phyloP scores from a whole-genome alignment of 805 yeast genomes.

The Middelhovenomyces tepae region DNA sequence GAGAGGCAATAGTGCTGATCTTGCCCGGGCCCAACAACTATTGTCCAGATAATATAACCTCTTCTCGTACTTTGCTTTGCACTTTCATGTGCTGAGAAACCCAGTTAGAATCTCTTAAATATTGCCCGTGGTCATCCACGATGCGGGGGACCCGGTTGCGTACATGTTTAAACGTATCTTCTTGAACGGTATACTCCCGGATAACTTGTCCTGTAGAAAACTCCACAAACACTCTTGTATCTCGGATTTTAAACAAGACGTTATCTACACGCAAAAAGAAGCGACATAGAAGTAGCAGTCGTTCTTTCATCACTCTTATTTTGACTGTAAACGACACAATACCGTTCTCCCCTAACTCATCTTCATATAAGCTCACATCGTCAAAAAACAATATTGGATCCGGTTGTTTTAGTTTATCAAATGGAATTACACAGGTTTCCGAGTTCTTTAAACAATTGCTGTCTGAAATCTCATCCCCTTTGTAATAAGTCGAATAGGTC shows the following conservation, averaged over 20 bases:
- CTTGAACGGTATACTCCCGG: constrained; percentile 70
- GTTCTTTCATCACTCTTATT: constrained; percentile 79
- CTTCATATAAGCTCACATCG: constrained; percentile 83
- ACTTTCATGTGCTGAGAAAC: constrained; percentile 55
- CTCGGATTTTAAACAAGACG: constrained; percentile 75
- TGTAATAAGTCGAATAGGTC: constrained; percentile 83
- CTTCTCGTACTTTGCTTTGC: constrained; percentile 30
- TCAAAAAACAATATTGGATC: constrained; percentile 88
- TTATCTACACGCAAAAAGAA: constrained; percentile 85
- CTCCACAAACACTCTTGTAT: constrained; percentile 77
- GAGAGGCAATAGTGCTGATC: too few relatives aligned
- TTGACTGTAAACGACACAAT: constrained; percentile 68
- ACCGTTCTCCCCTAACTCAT: constrained; percentile 95
- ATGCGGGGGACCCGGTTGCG: constrained; percentile 29
- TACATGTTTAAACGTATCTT: constrained; percentile 39
- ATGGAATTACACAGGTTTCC: constrained; percentile 46
- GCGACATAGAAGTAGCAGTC: constrained; percentile 64
- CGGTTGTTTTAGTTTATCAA: constrained; percentile 56
- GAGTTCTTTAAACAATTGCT: constrained; percentile 14
- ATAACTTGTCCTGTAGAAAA: constrained; percentile 54
- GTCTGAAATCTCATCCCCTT: constrained; percentile 37
- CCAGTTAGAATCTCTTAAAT: constrained; percentile 80
- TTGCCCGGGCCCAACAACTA: too few relatives aligned
- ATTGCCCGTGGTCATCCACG: constrained; percentile 59
- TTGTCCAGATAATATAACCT: constrained; percentile 7